Evolutionary conservation across 2,329 filamentous ascomycete species (phyloP).

Genomic region (Diplodia corticola): DNA sequence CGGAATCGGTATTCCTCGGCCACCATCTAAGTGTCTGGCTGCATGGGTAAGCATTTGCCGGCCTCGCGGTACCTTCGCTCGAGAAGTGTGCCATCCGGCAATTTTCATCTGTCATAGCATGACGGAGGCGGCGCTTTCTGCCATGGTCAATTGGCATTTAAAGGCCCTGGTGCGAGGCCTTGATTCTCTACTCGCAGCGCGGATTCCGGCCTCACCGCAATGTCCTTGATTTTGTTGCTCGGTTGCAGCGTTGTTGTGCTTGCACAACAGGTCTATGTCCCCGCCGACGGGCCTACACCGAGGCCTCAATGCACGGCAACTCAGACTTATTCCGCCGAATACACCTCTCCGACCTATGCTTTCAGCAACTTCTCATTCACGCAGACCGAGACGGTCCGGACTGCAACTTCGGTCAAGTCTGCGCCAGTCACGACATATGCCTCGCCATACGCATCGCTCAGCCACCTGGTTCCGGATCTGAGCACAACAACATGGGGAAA

Average conservation of each 20-base stretch:
- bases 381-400: slow-evolving; percentile 43
- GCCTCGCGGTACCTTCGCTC: background rate
- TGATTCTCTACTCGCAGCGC: background rate
- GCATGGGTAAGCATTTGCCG: slow-evolving; percentile 3
- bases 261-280: slow-evolving; percentile 41
- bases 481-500: slow-evolving; percentile 46
- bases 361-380: slow-evolving; percentile 40
- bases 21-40: slow-evolving; percentile 10
- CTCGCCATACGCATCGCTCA: slow-evolving; percentile 38
- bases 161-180: background rate
- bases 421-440: slow-evolving; percentile 40
- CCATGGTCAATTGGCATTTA: background rate
- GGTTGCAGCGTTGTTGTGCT: slow-evolving; percentile 3
- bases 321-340: slow-evolving; percentile 28
- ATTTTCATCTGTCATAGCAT: background rate
- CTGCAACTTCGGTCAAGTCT: slow-evolving; percentile 38
- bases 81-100: background rate
- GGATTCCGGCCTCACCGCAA: background rate
- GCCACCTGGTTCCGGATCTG: slow-evolving; percentile 37
- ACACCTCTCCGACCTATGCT: slow-evolving; percentile 33
- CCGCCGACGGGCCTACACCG: slow-evolving; percentile 32
- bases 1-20: background rate
- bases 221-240: background rate
- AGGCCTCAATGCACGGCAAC: slow-evolving; percentile 34
- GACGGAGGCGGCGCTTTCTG: background rate